phyloP scores from a whole-genome alignment of 2,329 filamentous ascomycete genomes.

The Cryphonectria radicalis region DNA sequence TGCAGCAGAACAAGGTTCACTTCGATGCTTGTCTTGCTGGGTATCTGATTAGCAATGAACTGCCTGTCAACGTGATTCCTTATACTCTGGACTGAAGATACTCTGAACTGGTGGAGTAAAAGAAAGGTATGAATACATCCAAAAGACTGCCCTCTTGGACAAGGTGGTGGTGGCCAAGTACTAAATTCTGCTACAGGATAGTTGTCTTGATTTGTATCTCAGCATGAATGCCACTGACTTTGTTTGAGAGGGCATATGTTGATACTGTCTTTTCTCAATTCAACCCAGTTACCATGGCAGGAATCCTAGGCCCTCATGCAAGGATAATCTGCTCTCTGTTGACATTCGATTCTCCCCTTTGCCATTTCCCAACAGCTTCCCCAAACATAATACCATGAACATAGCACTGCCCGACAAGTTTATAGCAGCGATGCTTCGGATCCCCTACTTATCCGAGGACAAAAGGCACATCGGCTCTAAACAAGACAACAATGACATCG shows the following conservation, averaged over 20 bases:
- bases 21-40: slow-evolving; percentile 60
- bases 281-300: neutral
- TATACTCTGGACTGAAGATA: neutral
- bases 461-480: neutral
- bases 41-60: slow-evolving; percentile 48
- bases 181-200: neutral
- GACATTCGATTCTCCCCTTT: neutral
- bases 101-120: no score
- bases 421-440: neutral
- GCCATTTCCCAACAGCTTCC: neutral
- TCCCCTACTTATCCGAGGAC: neutral
- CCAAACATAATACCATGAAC: neutral
- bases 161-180: neutral
- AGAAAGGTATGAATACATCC: neutral
- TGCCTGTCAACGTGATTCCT: slow-evolving; percentile 1
- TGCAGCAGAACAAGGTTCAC: slow-evolving; percentile 50
- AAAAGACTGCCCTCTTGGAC: neutral
- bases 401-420: neutral
- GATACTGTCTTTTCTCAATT: neutral
- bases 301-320: neutral
- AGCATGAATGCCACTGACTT: neutral
- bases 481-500: neutral
- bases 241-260: neutral
- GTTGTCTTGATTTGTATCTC: neutral
- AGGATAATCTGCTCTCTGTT: neutral